phyloP scores from a whole-genome alignment of 2,329 filamentous ascomycete species.

The Erysiphe pulchra region DNA sequence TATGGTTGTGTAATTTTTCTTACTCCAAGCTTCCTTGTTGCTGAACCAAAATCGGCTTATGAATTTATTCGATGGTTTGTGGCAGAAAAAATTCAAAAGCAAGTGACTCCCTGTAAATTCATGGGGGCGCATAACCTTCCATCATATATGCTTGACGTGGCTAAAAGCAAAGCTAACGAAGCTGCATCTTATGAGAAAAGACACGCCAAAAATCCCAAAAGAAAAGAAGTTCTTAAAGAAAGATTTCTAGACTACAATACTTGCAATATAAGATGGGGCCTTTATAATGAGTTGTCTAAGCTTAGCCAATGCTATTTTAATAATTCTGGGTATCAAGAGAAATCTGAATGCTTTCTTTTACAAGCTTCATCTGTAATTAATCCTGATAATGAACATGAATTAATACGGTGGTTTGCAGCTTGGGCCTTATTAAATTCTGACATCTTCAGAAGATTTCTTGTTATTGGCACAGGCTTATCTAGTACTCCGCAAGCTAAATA shows the following conservation, averaged over 20 bases:
- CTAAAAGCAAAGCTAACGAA: conserved; percentile 9
- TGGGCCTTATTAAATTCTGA: conserved; percentile 27
- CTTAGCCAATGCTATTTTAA: conserved; percentile 2
- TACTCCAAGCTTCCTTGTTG: conserved; percentile 23
- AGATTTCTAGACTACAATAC: conserved; percentile 7
- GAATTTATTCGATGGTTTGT: conserved; percentile 19
- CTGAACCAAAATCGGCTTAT: conserved; percentile 17
- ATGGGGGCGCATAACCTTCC: conserved; percentile 7
- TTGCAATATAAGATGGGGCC: conserved; percentile 7
- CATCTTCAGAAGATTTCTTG: conserved; percentile 25
- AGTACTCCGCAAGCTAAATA: background rate
- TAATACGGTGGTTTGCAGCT: conserved; percentile 36
- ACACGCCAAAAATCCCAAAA: conserved; percentile 6
- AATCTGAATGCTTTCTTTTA: conserved; percentile 15
- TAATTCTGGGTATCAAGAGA: conserved; percentile 3
- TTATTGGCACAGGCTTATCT: conserved; percentile 19
- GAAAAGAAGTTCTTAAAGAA: conserved; percentile 4
- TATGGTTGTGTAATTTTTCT: conserved; percentile 20
- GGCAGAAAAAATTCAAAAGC: conserved; percentile 1
- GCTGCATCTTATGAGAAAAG: conserved; percentile 6
- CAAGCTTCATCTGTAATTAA: conserved; percentile 24
- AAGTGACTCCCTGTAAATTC: conserved; percentile 5
- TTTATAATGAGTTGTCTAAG: conserved; percentile 4
- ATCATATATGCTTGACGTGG: conserved; percentile 11
- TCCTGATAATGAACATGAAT: conserved; percentile 31